Percentiles rank a stretch among this genome's conserved stretches.
Evolutionary conservation across 1,139 yeast genomes (phyloP).

Genomic region (Scheffersomyces segobiensis): DNA sequence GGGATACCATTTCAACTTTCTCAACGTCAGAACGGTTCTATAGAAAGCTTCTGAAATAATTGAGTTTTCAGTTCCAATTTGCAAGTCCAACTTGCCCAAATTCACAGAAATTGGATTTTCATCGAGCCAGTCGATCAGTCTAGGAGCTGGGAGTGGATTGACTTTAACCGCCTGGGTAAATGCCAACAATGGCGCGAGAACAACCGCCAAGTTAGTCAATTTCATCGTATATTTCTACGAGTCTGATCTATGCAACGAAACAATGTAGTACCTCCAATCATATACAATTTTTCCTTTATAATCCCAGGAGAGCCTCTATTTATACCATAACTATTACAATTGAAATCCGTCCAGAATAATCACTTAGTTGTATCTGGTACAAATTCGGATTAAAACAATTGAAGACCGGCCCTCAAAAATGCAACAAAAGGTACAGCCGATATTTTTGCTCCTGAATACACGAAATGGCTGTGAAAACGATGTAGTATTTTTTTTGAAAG

Average conservation of each 20-base stretch:
- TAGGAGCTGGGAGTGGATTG: slow-evolving; percentile 24
- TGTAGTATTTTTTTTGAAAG: not conserved
- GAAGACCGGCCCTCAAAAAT: not conserved
- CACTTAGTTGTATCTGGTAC: not conserved
- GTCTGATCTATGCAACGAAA: not conserved
- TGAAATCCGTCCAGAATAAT: not conserved
- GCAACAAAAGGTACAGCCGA: not conserved
- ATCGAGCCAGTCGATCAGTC: slow-evolving; percentile 17
- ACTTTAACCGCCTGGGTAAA: slow-evolving; percentile 13
- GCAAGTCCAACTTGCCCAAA: slow-evolving; percentile 6
- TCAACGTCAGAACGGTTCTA: slow-evolving; percentile 16
- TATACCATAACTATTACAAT: not conserved
- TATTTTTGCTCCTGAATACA: not conserved
- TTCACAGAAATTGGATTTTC: slow-evolving; percentile 9
- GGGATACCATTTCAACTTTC: slow-evolving; percentile 26
- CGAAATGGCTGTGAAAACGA: not conserved
- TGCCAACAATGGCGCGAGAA: not conserved
- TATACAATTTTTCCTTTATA: not conserved
- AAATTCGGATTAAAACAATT: not conserved
- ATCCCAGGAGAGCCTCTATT: not conserved
- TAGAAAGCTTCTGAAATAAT: slow-evolving; percentile 19
- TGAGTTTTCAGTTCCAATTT: slow-evolving; percentile 3
- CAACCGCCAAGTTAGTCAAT: not conserved
- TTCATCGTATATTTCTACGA: not conserved
- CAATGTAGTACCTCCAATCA: not conserved